A percentile compares a stretch with the other conserved stretches of the same genome.
Evolutionary conservation across 2,329 filamentous ascomycete genomes (phyloP).

Genomic region (Pseudocercospora fijiensis): DNA sequence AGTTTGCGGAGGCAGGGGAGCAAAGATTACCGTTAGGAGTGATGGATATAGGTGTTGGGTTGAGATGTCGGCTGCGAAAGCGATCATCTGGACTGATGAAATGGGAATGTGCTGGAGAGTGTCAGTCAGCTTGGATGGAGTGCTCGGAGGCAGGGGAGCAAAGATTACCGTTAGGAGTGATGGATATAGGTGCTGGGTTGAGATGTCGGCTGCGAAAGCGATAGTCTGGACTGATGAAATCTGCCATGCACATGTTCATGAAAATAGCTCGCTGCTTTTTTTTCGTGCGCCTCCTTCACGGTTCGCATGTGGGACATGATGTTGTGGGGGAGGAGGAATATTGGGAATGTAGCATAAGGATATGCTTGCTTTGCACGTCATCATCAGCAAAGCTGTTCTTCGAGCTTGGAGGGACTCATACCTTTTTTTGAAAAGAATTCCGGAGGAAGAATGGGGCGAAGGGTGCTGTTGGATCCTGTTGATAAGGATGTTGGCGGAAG

Average conservation of each 20-base stretch:
- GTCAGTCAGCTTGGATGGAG: too few relatives aligned
- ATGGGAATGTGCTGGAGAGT: not conserved
- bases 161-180: too few relatives aligned
- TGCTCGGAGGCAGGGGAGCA: too few relatives aligned
- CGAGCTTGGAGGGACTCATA: not conserved
- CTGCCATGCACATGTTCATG: too few relatives aligned
- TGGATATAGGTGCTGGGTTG: too few relatives aligned
- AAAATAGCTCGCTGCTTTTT: conserved; percentile 19
- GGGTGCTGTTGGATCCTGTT: not conserved
- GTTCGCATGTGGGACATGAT: conserved; percentile 37
- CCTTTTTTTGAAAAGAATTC: not conserved
- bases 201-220: conserved; percentile 22
- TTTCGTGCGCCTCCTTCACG: conserved; percentile 38
- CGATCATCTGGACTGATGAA: too few relatives aligned
- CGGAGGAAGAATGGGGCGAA: not conserved
- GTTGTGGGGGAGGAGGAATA: not conserved
- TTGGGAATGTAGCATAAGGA: not conserved
- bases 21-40: too few relatives aligned
- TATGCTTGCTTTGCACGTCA: not conserved
- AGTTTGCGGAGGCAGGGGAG: too few relatives aligned
- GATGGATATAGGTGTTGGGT: too few relatives aligned
- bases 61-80: too few relatives aligned
- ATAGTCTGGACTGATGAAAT: conserved; percentile 15
- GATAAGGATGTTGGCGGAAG: not conserved
- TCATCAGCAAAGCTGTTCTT: not conserved